Percentiles rank a stretch among this genome's conserved stretches.
phyloP scores from a whole-genome alignment of 2,329 filamentous ascomycete species.

The Diaporthe batatas region DNA sequence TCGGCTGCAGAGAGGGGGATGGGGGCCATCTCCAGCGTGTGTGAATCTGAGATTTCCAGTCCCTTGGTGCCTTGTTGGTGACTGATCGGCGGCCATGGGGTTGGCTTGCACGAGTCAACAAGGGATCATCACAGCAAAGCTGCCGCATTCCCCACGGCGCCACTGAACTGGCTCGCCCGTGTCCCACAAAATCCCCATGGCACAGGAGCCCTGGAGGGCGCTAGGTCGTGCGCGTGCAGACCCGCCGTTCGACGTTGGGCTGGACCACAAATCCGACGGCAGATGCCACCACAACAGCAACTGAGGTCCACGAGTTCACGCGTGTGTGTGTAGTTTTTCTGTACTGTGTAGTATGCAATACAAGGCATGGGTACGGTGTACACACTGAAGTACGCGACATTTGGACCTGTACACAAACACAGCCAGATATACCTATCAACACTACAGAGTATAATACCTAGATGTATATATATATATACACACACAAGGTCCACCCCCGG shows the following conservation, averaged over 20 bases:
- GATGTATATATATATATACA: too few relatives aligned
- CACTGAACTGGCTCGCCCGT: slow-evolving; percentile 19
- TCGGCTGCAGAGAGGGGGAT: slow-evolving; percentile 11
- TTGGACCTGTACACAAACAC: not conserved
- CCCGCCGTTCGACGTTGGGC: slow-evolving; percentile 7
- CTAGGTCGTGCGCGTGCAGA: slow-evolving; percentile 25
- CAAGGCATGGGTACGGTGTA: too few relatives aligned
- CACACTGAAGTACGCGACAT: not conserved
- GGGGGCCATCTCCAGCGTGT: not conserved
- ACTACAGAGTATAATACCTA: too few relatives aligned
- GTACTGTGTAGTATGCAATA: too few relatives aligned
- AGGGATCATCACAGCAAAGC: not conserved
- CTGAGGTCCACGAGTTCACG: not conserved
- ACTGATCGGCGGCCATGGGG: slow-evolving; percentile 7
- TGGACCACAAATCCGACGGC: slow-evolving; percentile 10
- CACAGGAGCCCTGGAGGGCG: slow-evolving; percentile 16
- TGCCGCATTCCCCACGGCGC: slow-evolving; percentile 22
- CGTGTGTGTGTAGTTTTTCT: not conserved
- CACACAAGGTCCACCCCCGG: slow-evolving; percentile 3
- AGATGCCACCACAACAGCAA: slow-evolving; percentile 3
- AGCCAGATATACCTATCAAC: not conserved
- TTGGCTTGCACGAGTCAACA: slow-evolving; percentile 23
- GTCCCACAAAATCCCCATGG: slow-evolving; percentile 37
- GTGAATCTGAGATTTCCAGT: slow-evolving; percentile 18
- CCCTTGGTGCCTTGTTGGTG: not conserved